Percentiles rank a stretch among this genome's conserved stretches.
Evolutionary conservation across 495 filamentous ascomycete genomes (phyloP).

Genomic region (Daldinia loculata): DNA sequence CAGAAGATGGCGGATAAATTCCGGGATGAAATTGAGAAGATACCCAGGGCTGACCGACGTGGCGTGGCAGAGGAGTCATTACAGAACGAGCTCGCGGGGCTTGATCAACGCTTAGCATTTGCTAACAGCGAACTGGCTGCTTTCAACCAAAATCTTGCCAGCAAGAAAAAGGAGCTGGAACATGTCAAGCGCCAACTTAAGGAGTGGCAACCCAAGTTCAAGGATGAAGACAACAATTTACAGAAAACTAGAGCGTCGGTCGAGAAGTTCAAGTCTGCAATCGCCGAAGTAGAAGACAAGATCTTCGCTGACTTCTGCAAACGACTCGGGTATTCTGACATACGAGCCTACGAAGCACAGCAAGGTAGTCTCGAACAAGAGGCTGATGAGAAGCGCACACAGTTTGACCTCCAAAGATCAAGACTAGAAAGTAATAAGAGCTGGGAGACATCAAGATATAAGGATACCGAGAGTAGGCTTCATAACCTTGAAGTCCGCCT

Average conservation of each 20-base stretch:
- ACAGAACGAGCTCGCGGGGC: conserved; percentile 78
- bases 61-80: conserved; percentile 80
- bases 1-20: conserved; percentile 72
- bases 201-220: conserved; percentile 79
- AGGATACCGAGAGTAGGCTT: conserved; percentile 74
- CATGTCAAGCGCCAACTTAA: conserved; percentile 74
- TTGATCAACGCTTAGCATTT: conserved; percentile 80
- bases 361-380: conserved; percentile 93
- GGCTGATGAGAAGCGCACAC: conserved; percentile 81
- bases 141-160: conserved; percentile 84
- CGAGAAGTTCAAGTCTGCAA: conserved; percentile 74
- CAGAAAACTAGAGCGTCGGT: conserved; percentile 72
- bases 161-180: conserved; percentile 84
- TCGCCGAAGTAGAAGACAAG: conserved; percentile 85
- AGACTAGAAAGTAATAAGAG: conserved; percentile 78
- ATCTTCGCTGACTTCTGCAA: conserved; percentile 89
- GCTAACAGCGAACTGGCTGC: conserved; percentile 77
- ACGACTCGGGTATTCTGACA: conserved; percentile 84
- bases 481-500: conserved; percentile 69
- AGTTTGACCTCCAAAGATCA: conserved; percentile 85
- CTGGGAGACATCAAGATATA: conserved; percentile 77
- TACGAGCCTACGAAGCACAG: conserved; percentile 90
- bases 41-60: conserved; percentile 78
- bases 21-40: conserved; percentile 71
- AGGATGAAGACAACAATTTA: conserved; percentile 72